Evolutionary conservation across 371 early-diverging fungal genomes (phyloP).

Genomic region (Rhizopus arrhizus): DNA sequence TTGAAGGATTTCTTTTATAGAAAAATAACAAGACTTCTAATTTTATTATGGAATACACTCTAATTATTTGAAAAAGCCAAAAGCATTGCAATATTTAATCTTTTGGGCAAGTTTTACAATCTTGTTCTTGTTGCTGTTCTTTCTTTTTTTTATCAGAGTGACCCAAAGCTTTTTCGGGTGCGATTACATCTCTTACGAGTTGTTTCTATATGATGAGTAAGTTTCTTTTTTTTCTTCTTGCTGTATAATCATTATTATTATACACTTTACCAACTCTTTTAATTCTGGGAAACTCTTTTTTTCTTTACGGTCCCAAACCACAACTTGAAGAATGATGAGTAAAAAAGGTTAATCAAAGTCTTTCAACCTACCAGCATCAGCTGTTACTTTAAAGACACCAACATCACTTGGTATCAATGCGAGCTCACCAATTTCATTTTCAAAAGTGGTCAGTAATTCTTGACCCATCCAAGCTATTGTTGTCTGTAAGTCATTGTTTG

Average conservation of each 20-base stretch:
- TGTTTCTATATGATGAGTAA: slow-evolving; percentile 55
- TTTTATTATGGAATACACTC: too few species aligned
- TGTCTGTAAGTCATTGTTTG: slow-evolving; percentile 1
- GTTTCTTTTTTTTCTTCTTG: background rate
- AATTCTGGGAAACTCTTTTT: slow-evolving; percentile 72
- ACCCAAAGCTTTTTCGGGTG: slow-evolving; percentile 70
- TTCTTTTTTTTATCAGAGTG: slow-evolving; percentile 49
- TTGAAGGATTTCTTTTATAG: too few species aligned
- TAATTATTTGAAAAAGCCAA: background rate
- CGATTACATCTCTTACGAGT: slow-evolving; percentile 63
- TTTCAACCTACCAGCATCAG: slow-evolving; percentile 53
- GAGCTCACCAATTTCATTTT: slow-evolving; percentile 62
- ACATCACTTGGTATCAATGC: slow-evolving; percentile 66
- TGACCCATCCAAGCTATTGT: slow-evolving; percentile 69
- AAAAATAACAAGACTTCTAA: too few species aligned
- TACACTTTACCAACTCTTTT: slow-evolving; percentile 61
- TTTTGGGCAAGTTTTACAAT: slow-evolving; percentile 22
- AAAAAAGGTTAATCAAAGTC: background rate
- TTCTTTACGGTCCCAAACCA: slow-evolving; percentile 70
- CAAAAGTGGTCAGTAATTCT: slow-evolving; percentile 70
- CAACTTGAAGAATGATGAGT: slow-evolving; percentile 21
- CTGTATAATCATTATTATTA: background rate
- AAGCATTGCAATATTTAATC: background rate
- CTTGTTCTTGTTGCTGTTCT: background rate
- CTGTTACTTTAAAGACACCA: slow-evolving; percentile 64